These are phyloP conservation scores for Fusarium transvaalense DNA, from an alignment of 2,329 filamentous ascomycete genomes.

Conservation along the genomic window DNA sequence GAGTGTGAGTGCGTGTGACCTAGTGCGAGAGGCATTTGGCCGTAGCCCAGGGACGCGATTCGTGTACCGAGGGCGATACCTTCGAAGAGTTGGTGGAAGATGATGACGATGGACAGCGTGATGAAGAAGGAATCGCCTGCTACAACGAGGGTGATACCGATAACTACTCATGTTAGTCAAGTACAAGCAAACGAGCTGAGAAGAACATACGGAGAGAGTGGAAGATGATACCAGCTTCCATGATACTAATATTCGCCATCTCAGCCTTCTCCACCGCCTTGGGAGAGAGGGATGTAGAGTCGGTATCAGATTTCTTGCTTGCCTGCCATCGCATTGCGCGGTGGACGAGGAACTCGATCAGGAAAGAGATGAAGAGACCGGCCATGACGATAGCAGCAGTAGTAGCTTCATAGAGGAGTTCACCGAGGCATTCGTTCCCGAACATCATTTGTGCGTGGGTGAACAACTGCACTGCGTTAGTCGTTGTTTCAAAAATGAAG, in stretches of 20 bases:
- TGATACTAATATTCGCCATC: constrained; percentile 63
- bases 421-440: constrained; percentile 74
- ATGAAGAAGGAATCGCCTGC: constrained; percentile 67
- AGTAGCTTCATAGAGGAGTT: constrained; percentile 74
- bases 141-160: constrained; percentile 72
- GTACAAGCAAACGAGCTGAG: rapidly evolving
- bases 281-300: constrained; percentile 28
- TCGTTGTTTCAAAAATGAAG: rapidly evolving
- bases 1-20: constrained; percentile 34
- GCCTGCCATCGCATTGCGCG: constrained; percentile 62
- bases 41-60: constrained; percentile 69
- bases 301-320: constrained; percentile 45
- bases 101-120: constrained; percentile 72
- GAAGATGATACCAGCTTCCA: constrained; percentile 81
- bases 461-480: constrained; percentile 65
- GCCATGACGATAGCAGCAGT: constrained; percentile 80
- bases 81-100: constrained; percentile 85
- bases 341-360: constrained; percentile 75
- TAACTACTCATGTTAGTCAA: constrained; percentile 58
- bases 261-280: constrained; percentile 47
- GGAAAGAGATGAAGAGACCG: constrained; percentile 78
- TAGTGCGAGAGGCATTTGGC: constrained; percentile 34
- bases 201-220: constrained; percentile 72
- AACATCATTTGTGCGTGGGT: constrained; percentile 82
- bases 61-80: constrained; percentile 79